Base-by-base conservation (phyloP, 83 land plant species). In the Picea mariana region DNA sequence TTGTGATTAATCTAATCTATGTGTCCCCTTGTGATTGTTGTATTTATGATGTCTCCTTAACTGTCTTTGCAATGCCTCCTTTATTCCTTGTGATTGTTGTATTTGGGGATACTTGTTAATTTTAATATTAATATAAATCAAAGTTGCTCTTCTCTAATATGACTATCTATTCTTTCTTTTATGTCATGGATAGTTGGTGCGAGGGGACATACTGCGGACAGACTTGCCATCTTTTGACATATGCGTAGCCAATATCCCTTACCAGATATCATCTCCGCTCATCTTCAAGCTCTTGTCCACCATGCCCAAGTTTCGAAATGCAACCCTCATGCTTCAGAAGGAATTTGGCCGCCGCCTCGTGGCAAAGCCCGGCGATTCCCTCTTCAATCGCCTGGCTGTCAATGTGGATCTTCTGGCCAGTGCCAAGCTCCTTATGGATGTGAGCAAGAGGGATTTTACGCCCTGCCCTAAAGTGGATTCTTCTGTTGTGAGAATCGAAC, bases 401-500 rank as follows among this genome's bases (percentile, higher is more conserved):
- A 95, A 95, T 83, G 92, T 91, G 21, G 89, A 88, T 82, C 72
- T 95, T 67, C 88, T 92, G 71, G 94, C 98, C 12, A 84, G 81
- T 12, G 87, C 90, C 18, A 87, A 89, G 69, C 82, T 86, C 16
- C 78, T 93, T 2, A 90, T 95, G 93, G 85, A 93, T 81, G 96
- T 95, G 42, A 89, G 96, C 86, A 93, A 93, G 81, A 89, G 86
- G 59, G 88, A 95, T 59, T 95, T 95, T 79, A 77, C 89, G 5
- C 98, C 98, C 3, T 83, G 89, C 75, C 98, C 98, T 0, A 95
- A 89, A 80, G 98, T 95, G 40, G 98, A 95, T 61, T 95, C 98
- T 6, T 87, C 92, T 0, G 93, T 95, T 15, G 95, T 95, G n/a
- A 79, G 85, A 38, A 89, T 95, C 58, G 82, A 81, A 15, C 96